Base-by-base conservation (phyloP, 495 filamentous ascomycete genomes). In the Xylaria castorea region DNA sequence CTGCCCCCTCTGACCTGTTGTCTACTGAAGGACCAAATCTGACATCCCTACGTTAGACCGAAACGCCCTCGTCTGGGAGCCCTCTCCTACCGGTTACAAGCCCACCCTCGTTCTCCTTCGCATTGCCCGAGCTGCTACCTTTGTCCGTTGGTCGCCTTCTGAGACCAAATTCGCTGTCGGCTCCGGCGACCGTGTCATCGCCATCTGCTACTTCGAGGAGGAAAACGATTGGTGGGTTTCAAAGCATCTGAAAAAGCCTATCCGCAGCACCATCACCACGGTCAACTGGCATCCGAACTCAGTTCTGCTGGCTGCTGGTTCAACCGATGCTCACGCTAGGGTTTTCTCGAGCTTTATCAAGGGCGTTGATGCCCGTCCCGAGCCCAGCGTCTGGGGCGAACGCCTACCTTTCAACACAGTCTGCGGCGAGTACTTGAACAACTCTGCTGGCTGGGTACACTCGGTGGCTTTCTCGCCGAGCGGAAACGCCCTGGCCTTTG, bases 201-300 rank as follows among this genome's bases (percentile, higher is more conserved):
- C 96, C n/a, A 89, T 98, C 75, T 99, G 96, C 86, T 98, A 98
- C 85, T 99, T 98, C 75, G 96, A 99, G 77, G 92, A 96, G 78
- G 97, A 98, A 82, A 98, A 98, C 80, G 94, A 98, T 84, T 98
- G 97, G 97, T 99, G 96, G 96, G 95, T 98, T 8, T 97, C 94
- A 46, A 99, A 98, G 86, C 96, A 99, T 81, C 81, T 99, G 71
- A 98, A 97, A 88, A 98, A 98, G 86, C 96, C 97, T 7, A 96
- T 98, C 76, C 93, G 96, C 65, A 95, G 92, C 78, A 99, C 96
- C 58, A 93, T 99, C 75, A 98, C 96, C 53, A 93, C 92, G 1
- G 88, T 99, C 25, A 91, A 89, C 57, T 99, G 96, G 96, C 96
- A 99, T 79, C 96, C 97, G 18, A 99, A 99, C 84, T 95, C 92